Base-by-base conservation (phyloP, 192 early-diverging fungal species). In the Fimicolochytrium jonesii region DNA sequence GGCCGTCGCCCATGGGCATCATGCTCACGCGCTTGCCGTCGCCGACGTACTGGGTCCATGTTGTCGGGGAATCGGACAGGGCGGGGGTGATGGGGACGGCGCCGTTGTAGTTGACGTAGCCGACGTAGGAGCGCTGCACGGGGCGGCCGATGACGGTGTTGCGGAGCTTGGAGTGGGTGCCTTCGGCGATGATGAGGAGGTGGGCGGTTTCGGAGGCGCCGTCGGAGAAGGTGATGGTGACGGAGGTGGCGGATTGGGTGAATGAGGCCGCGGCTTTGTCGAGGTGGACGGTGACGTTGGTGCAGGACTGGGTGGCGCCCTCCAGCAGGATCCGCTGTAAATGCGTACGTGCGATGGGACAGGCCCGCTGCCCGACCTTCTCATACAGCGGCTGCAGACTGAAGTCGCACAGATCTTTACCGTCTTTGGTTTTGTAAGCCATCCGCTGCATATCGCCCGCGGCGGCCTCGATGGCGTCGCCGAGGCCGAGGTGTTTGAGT, bases 21-120 rank as follows among this genome's bases (percentile, higher is more conserved):
- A 61, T 61, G 48, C 60, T 61, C 2, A 61, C 60, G 25, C 58
- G 58, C 5, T 59, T 59, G 17, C 58, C 58, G 44, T 61, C 60
- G 45, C 60, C 60, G 1, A 61, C 60, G 22, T 51, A 61, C 28
- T 61, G 60, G 20, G 20, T 61, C 60, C 60, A 61, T 6, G 28
- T 61, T 28, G 47, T 53, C 0, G 60, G 41, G 0, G 17, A 17
- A 36, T 51, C 48, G 15, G 29, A 23, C 4, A 61, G 30, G 9
- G 18, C 46, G 25, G 60, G 48, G 9, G 60, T 61, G 18, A 61
- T 51, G 44, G 60, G 60, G 28, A 61, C 60, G 11, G 47, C 29
- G 29, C 60, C 60, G 48, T 61, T 61, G 33, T 25, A 61, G 48
- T 61, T 61, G 1, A 50, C 48, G 34, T 61, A 61, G 5, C 60